phyloP scores from a whole-genome alignment of 768 basidiomycete species.

The Crassisporium funariophilum region DNA sequence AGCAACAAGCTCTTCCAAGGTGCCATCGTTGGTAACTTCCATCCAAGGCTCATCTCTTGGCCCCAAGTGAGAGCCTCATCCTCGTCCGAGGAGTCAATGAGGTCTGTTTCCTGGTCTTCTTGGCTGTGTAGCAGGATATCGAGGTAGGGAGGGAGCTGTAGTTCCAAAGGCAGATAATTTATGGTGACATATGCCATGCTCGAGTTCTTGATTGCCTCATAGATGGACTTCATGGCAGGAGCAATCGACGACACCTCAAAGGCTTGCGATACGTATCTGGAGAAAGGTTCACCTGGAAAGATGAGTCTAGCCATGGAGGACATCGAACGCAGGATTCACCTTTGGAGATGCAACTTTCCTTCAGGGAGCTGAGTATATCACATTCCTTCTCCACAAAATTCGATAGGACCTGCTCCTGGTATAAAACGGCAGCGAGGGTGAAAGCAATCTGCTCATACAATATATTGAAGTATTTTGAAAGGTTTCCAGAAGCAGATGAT shows the following conservation, averaged over 20 bases:
- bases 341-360: slow-evolving; percentile 69
- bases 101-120: slow-evolving; percentile 58
- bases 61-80: slow-evolving; percentile 63
- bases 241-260: slow-evolving; percentile 72
- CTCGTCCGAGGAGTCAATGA: slow-evolving; percentile 51
- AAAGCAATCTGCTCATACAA: slow-evolving; percentile 90
- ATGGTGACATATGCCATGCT: slow-evolving; percentile 79
- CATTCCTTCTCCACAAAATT: slow-evolving; percentile 88
- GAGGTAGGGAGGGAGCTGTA: slow-evolving; percentile 84
- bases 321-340: slow-evolving; percentile 39
- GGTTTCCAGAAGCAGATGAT: slow-evolving; percentile 75
- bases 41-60: slow-evolving; percentile 67
- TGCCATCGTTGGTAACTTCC: slow-evolving; percentile 69
- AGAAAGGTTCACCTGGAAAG: slow-evolving; percentile 59
- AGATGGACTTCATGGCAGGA: slow-evolving; percentile 76
- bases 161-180: slow-evolving; percentile 76
- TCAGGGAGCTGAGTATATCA: slow-evolving; percentile 65
- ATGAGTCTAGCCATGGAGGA: slow-evolving; percentile 8
- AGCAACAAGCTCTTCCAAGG: slow-evolving; percentile 94
- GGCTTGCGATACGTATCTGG: slow-evolving; percentile 56
- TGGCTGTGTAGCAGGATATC: slow-evolving; percentile 70
- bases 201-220: slow-evolving; percentile 74
- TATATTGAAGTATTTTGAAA: slow-evolving; percentile 79
- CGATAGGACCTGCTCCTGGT: slow-evolving; percentile 84
- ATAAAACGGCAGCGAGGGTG: slow-evolving; percentile 88